A percentile compares a stretch with the other conserved stretches of the same genome.
Conservation (phyloP, 345 rosid species). For the Gossypium turneri region DNA sequence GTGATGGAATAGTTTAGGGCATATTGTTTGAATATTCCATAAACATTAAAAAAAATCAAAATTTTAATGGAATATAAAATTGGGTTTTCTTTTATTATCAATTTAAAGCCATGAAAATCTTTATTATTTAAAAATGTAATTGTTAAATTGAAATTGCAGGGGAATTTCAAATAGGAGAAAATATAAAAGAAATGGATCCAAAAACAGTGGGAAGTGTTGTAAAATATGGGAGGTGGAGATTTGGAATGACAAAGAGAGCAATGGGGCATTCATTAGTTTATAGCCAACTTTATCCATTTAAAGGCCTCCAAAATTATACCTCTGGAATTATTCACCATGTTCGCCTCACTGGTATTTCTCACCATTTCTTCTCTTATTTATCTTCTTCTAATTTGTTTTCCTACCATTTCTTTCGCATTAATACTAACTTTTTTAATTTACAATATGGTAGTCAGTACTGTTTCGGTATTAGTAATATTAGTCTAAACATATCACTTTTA, state of each 20-base stretch:
- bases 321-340: slow-evolving; percentile 96
- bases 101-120: no score
- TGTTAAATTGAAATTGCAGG: slow-evolving; percentile 35
- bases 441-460: no score
- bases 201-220: slow-evolving; percentile 56
- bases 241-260: slow-evolving; percentile 37
- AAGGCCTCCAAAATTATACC: slow-evolving; percentile 82
- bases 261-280: slow-evolving; percentile 66
- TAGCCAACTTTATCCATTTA: slow-evolving; percentile 74
- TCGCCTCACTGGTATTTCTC: slow-evolving; percentile 57
- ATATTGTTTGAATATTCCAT: no score
- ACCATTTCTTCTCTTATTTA: not conserved
- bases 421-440: not conserved
- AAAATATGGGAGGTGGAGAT: slow-evolving; percentile 38
- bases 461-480: no score
- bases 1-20: no score
- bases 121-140: not conserved
- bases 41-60: no score
- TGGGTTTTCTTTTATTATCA: no score
- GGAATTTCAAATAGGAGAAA: slow-evolving; percentile 66
- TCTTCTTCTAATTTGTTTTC: not conserved
- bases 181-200: slow-evolving; percentile 62
- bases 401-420: not conserved
- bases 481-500: no score
- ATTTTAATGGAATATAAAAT: no score